phyloP scores from a whole-genome alignment of 2,329 filamentous ascomycete species.

The Colletotrichum sp. region DNA sequence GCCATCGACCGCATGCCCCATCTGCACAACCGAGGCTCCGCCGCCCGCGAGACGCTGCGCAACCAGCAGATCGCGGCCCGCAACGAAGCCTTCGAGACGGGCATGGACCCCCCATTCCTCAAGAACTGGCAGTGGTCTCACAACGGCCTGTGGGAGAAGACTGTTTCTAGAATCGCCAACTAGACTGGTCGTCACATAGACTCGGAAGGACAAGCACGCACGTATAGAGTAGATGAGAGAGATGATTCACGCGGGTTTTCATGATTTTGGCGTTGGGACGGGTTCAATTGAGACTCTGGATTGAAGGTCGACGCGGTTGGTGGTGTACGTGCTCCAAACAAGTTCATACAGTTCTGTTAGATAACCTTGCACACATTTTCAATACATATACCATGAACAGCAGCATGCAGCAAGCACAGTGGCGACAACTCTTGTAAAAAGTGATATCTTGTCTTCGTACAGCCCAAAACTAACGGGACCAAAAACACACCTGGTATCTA shows the following conservation, averaged over 20 bases:
- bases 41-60: constrained; percentile 67
- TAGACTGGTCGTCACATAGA: not conserved
- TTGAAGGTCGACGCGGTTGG: not conserved
- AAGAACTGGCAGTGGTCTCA: constrained; percentile 71
- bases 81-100: constrained; percentile 71
- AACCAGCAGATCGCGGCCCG: constrained; percentile 68
- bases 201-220: not conserved
- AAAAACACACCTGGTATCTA: not conserved
- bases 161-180: constrained; percentile 12
- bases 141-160: constrained; percentile 41
- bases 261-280: not conserved
- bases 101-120: constrained; percentile 71
- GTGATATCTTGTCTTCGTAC: not conserved
- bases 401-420: not conserved
- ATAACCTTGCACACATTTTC: not conserved
- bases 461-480: not conserved
- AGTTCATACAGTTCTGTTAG: not conserved
- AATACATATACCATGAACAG: not conserved
- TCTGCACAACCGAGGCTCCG: constrained; percentile 67
- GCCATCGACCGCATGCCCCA: constrained; percentile 72
- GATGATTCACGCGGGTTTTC: not conserved
- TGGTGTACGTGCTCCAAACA: not conserved
- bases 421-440: not conserved
- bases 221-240: not conserved
- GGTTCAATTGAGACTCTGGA: not conserved